These are phyloP conservation scores for Fusarium albosuccineum DNA, from an alignment of 2,329 filamentous ascomycete genomes.

Conservation along the genomic window DNA sequence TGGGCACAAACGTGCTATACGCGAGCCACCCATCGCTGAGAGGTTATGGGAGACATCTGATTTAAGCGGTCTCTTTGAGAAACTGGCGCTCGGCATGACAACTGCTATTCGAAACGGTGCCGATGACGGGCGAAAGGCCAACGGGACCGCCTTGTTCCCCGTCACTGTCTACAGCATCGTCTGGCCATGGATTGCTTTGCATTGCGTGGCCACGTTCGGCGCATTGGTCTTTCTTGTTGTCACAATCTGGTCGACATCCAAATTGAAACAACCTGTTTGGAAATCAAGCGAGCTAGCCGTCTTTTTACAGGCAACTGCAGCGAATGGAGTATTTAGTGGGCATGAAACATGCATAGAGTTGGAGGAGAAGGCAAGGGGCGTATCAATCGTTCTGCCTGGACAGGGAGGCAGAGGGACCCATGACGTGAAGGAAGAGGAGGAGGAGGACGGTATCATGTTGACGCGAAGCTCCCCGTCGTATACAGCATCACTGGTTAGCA, in stretches of 20 bases:
- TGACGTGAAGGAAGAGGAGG: no score
- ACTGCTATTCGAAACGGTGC: conserved; percentile 5
- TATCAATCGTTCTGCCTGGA: neutral
- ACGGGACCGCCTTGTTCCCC: neutral
- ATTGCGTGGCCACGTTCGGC: neutral
- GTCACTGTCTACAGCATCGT: neutral
- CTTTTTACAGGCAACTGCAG: neutral
- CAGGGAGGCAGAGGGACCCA: neutral
- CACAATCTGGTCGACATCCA: neutral
- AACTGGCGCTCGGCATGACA: neutral
- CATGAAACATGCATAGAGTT: neutral
- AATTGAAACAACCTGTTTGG: neutral
- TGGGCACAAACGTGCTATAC: no score
- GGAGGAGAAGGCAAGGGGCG: neutral
- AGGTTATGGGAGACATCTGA: neutral
- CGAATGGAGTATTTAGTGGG: neutral
- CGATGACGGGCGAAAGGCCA: neutral
- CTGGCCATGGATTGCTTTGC: conserved; percentile 1
- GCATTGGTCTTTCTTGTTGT: neutral
- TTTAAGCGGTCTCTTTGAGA: neutral
- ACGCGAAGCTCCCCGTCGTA: no score
- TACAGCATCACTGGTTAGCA: no score
- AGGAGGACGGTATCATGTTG: no score
- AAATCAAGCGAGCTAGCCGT: conserved; percentile 11
- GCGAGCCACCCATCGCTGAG: no score